Evolutionary conservation across 106 monocot genomes (phyloP), one percentile per base, ranked within the genome.

Genomic region (Platanthera zijinensis): DNA sequence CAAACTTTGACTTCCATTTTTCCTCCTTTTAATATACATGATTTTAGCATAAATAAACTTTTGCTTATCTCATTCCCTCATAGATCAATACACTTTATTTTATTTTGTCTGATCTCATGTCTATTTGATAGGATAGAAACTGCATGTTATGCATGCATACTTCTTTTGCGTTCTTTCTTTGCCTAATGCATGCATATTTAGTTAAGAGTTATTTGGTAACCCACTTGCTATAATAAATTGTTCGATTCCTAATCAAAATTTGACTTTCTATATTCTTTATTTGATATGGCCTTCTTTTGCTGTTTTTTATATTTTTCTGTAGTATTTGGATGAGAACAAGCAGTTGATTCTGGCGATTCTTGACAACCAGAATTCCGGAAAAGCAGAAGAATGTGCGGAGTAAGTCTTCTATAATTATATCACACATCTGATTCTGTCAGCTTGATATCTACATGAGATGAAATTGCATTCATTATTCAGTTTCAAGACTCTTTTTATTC

Each of bases 301-400:
- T 48, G 17, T 5, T 48, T 50, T 71, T 71, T 7, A 71, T 18
- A 71, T 18, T 71, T 6, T 61, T 30, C 57, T 86, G 85, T 88
- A 95, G 95, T 95, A 95, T 74, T 76, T 95, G 84, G 95, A 95
- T 79, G 95, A 95, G 72, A 95, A 95, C 84, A 95, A 95, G 79
- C 95, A 95, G 77, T 77, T 95, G 80, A 95, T 95, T 77, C 83
- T 95, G 77, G 92, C 95, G 47, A 95, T 95, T 74, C 95, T 95
- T 74, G 95, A 95, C 78, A 95, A 92, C 74, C 95, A 95, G 73
- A 95, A 84, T 71, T 81, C 83, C 50, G 95, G 95, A 17, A 95
- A 95, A 84, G 86, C 88, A 14, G 92, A 95, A 47, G 95, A 95
- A 77, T 95, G 95, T 80, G 95, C 92, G 62, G 86, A 87, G 95